Evolutionary conservation across 208 protist species (phyloP).

Genomic region (Trypanosomatidae sp.): DNA sequence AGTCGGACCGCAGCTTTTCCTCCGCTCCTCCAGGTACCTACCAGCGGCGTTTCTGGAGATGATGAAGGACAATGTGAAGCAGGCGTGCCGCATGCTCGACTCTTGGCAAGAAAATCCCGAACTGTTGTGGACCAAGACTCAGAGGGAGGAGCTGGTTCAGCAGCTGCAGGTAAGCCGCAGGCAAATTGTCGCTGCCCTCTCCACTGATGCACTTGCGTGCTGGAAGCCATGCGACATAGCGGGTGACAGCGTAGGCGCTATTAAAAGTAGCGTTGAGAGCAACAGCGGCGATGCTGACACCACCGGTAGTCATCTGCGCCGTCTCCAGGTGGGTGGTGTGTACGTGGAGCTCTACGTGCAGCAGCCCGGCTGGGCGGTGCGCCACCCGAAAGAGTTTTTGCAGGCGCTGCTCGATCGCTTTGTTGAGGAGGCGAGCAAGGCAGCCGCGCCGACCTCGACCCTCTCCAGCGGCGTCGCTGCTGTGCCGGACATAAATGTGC

Average conservation of each 20-base stretch:
- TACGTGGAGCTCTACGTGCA: conserved; percentile 80
- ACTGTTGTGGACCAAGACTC: conserved; percentile 90
- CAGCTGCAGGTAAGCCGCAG: conserved; percentile 19
- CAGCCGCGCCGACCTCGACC: neutral
- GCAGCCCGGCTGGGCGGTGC: conserved; percentile 79
- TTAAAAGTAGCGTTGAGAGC: neutral
- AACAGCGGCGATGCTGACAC: neutral
- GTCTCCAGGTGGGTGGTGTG: conserved; percentile 77
- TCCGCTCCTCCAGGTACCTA: conserved; percentile 74
- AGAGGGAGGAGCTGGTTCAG: conserved; percentile 50
- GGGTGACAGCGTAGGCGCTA: neutral
- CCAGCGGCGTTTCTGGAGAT: conserved; percentile 90
- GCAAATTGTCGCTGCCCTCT: conserved; percentile 37
- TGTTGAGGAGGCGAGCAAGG: conserved; percentile 26
- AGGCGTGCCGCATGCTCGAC: conserved; percentile 86
- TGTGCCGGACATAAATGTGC: conserved; percentile 5
- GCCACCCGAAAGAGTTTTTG: conserved; percentile 84
- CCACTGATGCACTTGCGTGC: conserved; percentile 29
- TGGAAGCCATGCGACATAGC: conserved; percentile 54
- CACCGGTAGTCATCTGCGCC: conserved; percentile 13
- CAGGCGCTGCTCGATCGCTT: conserved; percentile 66
- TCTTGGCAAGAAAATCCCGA: conserved; percentile 91
- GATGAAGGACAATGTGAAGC: conserved; percentile 83
- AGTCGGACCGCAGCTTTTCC: conserved; percentile 77
- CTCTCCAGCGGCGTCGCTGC: neutral